phyloP scores from a whole-genome alignment of 352 stramenopile genomes.

The Phytophthora uliginosa region DNA sequence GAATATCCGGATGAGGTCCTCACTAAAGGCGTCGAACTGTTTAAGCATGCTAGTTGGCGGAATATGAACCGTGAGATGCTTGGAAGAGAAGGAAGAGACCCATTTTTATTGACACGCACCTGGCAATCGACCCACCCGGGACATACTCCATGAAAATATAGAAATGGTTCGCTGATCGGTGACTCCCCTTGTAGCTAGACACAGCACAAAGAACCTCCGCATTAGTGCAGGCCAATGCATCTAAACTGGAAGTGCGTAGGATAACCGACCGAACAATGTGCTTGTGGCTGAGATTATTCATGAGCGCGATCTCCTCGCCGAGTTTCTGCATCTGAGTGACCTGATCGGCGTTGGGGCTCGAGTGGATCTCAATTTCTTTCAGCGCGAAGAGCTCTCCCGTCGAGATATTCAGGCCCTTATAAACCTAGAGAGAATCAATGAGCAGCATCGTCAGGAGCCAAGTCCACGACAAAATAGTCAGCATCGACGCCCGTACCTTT shows the following conservation, averaged over 20 bases:
- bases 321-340: slow-evolving; percentile 82
- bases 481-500: slow-evolving; percentile 42
- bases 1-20: slow-evolving; percentile 93
- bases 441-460: neutral
- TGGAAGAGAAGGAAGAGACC: neutral
- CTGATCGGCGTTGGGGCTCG: slow-evolving; percentile 56
- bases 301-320: slow-evolving; percentile 94
- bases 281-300: slow-evolving; percentile 95
- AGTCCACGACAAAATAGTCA: neutral
- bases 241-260: neutral
- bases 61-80: neutral
- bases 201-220: slow-evolving; percentile 12
- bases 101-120: slow-evolving; percentile 30
- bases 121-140: slow-evolving; percentile 92
- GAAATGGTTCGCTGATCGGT: slow-evolving; percentile 82
- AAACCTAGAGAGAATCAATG: slow-evolving; percentile 65
- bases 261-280: slow-evolving; percentile 94
- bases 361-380: slow-evolving; percentile 90
- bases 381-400: slow-evolving; percentile 94
- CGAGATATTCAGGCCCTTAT: slow-evolving; percentile 94
- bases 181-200: slow-evolving; percentile 83
- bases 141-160: slow-evolving; percentile 99
- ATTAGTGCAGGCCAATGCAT: slow-evolving; percentile 20
- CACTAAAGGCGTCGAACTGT: slow-evolving; percentile 95
- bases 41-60: slow-evolving; percentile 79